Base-by-base conservation (phyloP, 2,329 filamentous ascomycete species). In the Colletotrichum sp. region DNA sequence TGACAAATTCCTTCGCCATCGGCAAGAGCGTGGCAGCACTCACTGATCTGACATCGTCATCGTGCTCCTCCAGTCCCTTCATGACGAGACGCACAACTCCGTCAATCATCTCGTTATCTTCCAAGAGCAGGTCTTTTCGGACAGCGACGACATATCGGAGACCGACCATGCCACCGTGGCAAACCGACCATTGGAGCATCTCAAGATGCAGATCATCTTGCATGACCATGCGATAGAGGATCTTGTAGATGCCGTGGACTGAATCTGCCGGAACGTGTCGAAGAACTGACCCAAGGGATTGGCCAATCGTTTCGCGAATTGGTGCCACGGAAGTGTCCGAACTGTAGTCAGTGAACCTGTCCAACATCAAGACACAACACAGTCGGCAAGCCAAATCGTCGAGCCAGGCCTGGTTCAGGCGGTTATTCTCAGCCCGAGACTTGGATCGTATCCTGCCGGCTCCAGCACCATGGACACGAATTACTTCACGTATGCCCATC, bases 161-260 rank as follows among this genome's bases (percentile, higher is more conserved):
- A 9, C 97, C 97, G 61, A 98, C 96, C 97, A 99, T 99, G 75
- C 97, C 97, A 77, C 97, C 97, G 82, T 99, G 97, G 79, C 96
- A 98, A 47, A 98, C 94, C 73, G 98, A 95, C 97, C 97, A 99
- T 34, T 95, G 89, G 16, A 94, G 92, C 36, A 90, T 90, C 29
- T 93, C 91, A 29, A 96, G 86, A 47, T 92, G 90, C 27, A 97
- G 86, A 77, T 98, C 94, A 55, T 93, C 91, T 81, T 98, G 95
- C 91, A 98, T 97, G 47, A 98, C 95, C 86, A 99, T 94, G 47
- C 94, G 91, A 79, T 97, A 93, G 6, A 99, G 88, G 57, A 97
- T 93, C 59, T 88, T 90, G 82, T 98, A 98, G 51, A 97, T 94
- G 68, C 92, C 90, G 78, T 96, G 91, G 29, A 99, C 96, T 6